Evolutionary conservation across 306 rosid species (phyloP).

Genomic region (Quercus engelmannii): DNA sequence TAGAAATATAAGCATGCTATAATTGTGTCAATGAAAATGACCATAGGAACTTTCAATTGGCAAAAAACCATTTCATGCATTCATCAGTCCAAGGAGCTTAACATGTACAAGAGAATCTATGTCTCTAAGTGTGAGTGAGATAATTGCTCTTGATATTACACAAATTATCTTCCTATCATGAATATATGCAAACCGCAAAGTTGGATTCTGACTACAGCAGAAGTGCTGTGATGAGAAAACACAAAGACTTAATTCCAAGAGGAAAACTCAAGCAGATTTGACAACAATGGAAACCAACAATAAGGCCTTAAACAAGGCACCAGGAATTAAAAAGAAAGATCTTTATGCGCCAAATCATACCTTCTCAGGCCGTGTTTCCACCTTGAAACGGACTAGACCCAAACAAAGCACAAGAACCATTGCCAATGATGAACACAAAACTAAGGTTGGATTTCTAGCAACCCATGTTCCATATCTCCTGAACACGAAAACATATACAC

Average conservation of each 20-base stretch:
- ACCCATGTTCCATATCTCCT: slow-evolving; percentile 91
- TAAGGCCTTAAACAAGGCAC: neutral
- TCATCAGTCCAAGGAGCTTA: neutral
- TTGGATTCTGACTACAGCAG: neutral
- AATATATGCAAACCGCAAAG: neutral
- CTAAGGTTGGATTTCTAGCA: slow-evolving; percentile 72
- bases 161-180: neutral
- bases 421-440: slow-evolving; percentile 68
- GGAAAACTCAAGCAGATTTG: slow-evolving; percentile 7
- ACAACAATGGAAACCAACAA: neutral
- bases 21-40: too few relatives aligned
- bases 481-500: slow-evolving; percentile 19
- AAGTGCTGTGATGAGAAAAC: slow-evolving; percentile 6
- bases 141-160: too few relatives aligned
- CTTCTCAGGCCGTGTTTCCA: slow-evolving; percentile 96
- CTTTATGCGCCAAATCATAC: slow-evolving; percentile 34
- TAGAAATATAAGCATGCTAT: neutral
- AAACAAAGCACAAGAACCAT: slow-evolving; percentile 78
- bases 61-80: neutral
- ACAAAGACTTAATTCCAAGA: slow-evolving; percentile 4
- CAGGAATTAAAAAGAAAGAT: slow-evolving; percentile 1
- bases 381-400: slow-evolving; percentile 85
- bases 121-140: neutral
- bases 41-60: too few relatives aligned
- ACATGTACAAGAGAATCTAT: neutral